These are phyloP conservation scores for Macrocystidia cucumis DNA, from an alignment of 1,284 basidiomycete species.

Conservation along the genomic window DNA sequence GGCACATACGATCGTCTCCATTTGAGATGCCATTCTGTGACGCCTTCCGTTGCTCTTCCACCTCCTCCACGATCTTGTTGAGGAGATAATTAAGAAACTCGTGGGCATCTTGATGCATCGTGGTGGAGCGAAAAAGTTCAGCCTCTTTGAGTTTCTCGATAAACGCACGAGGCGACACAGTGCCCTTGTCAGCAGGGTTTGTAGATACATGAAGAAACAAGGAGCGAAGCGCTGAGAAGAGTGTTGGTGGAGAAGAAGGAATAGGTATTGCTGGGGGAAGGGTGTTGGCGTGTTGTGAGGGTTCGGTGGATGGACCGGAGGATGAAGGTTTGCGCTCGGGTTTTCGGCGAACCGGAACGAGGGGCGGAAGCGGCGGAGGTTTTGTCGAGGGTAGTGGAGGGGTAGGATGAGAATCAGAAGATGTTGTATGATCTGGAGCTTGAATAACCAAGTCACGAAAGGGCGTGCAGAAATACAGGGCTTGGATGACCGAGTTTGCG, in stretches of 20 bases:
- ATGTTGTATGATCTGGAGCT: conserved; percentile 22
- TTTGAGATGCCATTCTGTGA: conserved; percentile 25
- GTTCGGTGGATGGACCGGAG: conserved; percentile 19
- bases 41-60: conserved; percentile 63
- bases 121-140: conserved; percentile 81
- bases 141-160: conserved; percentile 86
- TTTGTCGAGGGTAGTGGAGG: conserved; percentile 16
- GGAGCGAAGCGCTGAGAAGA: conserved; percentile 86
- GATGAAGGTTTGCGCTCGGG: conserved; percentile 39
- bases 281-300: conserved; percentile 15
- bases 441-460: conserved; percentile 42
- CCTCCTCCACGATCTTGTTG: conserved; percentile 90
- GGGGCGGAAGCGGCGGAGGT: conserved; percentile 15
- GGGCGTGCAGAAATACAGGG: conserved; percentile 68
- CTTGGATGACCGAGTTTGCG: conserved; percentile 95
- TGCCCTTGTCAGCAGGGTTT: conserved; percentile 72
- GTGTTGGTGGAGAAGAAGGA: conserved; percentile 61
- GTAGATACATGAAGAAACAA: conserved; percentile 81
- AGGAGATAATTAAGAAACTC: conserved; percentile 95
- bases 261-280: conserved; percentile 27
- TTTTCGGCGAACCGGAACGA: conserved; percentile 32
- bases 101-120: conserved; percentile 93
- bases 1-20: conserved; percentile 46
- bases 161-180: conserved; percentile 81
- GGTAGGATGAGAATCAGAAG: conserved; percentile 10